Conservation (phyloP, 2,329 filamentous ascomycete genomes). For the Cladosporium austrohemisphaericum region DNA sequence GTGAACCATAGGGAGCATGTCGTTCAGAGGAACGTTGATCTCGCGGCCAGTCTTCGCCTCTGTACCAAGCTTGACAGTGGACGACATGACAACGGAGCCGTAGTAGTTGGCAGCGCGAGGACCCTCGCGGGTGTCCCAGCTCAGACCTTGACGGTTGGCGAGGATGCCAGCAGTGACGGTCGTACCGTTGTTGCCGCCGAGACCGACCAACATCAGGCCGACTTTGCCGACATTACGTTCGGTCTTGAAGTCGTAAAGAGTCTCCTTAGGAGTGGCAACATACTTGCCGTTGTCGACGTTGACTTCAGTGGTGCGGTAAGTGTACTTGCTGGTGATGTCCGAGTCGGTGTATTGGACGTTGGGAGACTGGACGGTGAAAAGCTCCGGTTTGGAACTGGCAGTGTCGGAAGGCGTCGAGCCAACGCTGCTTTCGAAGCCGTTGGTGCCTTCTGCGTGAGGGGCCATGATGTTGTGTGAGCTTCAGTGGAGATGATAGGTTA, state of each 20-base stretch:
- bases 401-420: constrained; percentile 35
- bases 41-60: constrained; percentile 80
- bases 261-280: constrained; percentile 81
- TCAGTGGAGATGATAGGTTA: constrained; percentile 35
- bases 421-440: constrained; percentile 35
- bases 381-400: constrained; percentile 41
- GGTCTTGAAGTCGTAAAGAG: constrained; percentile 94
- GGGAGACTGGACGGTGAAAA: constrained; percentile 86
- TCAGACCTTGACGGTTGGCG: constrained; percentile 81
- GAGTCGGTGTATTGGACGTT: constrained; percentile 87
- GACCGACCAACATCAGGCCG: constrained; percentile 95
- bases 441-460: constrained; percentile 75
- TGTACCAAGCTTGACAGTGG: constrained; percentile 92
- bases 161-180: constrained; percentile 97
- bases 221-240: constrained; percentile 89
- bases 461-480: constrained; percentile 61
- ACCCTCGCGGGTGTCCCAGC: constrained; percentile 93
- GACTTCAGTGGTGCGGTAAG: constrained; percentile 90
- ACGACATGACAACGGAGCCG: constrained; percentile 94
- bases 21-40: constrained; percentile 93
- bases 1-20: constrained; percentile 93
- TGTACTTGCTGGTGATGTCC: constrained; percentile 90
- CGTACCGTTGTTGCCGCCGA: constrained; percentile 96
- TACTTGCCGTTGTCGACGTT: constrained; percentile 69
- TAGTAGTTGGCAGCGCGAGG: constrained; percentile 90